Evolutionary conservation across 352 stramenopile genomes (phyloP).

Genomic region (Phytopythium chamaehyphon): DNA sequence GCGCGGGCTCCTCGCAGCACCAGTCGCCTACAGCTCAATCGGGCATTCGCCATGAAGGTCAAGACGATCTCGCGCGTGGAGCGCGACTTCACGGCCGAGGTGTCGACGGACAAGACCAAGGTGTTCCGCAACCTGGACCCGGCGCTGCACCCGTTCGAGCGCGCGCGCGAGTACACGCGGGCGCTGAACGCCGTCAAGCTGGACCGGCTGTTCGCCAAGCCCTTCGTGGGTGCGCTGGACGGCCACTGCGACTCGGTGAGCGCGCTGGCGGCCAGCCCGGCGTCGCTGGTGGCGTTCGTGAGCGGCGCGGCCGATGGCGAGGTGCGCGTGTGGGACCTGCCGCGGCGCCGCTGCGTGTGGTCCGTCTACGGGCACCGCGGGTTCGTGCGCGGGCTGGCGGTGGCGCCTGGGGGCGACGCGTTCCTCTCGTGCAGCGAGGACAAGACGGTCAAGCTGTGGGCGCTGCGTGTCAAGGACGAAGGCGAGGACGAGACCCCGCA

Average conservation of each 20-base stretch:
- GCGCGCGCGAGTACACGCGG: constrained; percentile 92
- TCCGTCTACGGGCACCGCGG: constrained; percentile 91
- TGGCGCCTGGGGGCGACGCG: constrained; percentile 65
- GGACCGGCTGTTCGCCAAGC: constrained; percentile 98
- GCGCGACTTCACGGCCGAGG: constrained; percentile 94
- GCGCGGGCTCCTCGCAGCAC: background rate
- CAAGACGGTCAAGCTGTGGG: constrained; percentile 94
- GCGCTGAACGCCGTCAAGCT: constrained; percentile 98
- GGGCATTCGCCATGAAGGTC: constrained; percentile 93
- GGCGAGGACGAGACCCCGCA: constrained; percentile 68
- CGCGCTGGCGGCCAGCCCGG: constrained; percentile 88
- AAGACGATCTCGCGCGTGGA: constrained; percentile 97
- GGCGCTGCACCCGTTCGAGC: constrained; percentile 92
- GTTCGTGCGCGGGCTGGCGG: constrained; percentile 91
- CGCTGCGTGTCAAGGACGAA: constrained; percentile 63
- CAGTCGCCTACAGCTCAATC: background rate
- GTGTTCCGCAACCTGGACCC: constrained; percentile 97
- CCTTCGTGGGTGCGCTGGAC: constrained; percentile 96
- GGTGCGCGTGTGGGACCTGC: constrained; percentile 97
- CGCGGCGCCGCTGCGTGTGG: constrained; percentile 92
- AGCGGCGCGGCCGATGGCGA: constrained; percentile 92
- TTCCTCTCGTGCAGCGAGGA: constrained; percentile 96
- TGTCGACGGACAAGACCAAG: constrained; percentile 91
- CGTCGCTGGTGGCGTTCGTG: constrained; percentile 85
- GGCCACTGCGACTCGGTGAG: constrained; percentile 97